Evolutionary conservation across 2,329 filamentous ascomycete genomes (phyloP).

Genomic region (Cryphonectria nitschkei): DNA sequence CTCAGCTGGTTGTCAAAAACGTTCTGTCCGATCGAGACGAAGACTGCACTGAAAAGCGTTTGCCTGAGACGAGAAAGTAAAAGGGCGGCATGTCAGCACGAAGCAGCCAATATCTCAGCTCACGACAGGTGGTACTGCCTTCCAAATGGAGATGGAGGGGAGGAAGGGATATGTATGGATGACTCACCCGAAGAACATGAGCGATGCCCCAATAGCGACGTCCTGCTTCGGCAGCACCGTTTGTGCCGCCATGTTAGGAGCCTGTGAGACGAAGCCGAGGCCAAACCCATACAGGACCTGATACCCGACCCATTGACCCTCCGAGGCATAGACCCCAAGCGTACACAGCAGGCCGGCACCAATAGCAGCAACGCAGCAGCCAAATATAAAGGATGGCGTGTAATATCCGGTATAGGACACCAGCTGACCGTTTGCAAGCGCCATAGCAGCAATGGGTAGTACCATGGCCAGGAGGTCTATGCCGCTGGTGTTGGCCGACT

Average conservation of each 20-base stretch:
- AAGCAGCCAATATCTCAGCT: too few relatives aligned
- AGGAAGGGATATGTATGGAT: too few relatives aligned
- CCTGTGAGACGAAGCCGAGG: constrained; percentile 41
- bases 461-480: constrained; percentile 44
- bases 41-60: too few relatives aligned
- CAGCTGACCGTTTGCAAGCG: constrained; percentile 36
- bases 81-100: too few relatives aligned
- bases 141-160: too few relatives aligned
- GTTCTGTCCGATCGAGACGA: too few relatives aligned
- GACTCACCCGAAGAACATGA: too few relatives aligned
- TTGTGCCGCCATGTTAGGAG: constrained; percentile 45
- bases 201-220: constrained; percentile 37
- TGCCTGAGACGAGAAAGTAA: too few relatives aligned
- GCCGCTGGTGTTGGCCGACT: constrained; percentile 40
- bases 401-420: constrained; percentile 46
- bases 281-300: constrained; percentile 43
- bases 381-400: constrained; percentile 40
- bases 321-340: constrained; percentile 35
- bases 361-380: constrained; percentile 33
- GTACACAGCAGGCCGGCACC: constrained; percentile 43
- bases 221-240: constrained; percentile 48
- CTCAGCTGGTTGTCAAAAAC: too few relatives aligned
- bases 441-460: constrained; percentile 38
- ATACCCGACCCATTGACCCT: constrained; percentile 42
- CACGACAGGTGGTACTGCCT: too few relatives aligned